Percentiles rank a stretch among this genome's conserved stretches.
Conservation (phyloP, 148 eudicot species). For the Vaccinium vitisidaea region DNA sequence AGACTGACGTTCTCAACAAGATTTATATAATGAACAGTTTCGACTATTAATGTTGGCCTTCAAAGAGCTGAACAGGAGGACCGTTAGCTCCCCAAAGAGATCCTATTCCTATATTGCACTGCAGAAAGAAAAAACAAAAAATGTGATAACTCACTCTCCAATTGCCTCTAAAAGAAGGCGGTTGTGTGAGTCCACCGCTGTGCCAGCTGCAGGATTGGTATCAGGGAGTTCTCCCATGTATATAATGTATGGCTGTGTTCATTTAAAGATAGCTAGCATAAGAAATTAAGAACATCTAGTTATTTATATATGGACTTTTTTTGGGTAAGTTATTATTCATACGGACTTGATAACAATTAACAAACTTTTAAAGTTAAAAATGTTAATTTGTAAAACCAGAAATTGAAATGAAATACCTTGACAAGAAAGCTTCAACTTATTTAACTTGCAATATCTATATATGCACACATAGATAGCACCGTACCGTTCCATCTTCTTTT, state of each 20-base stretch:
- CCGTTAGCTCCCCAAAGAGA: not conserved
- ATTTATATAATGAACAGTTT: no score
- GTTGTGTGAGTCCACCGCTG: conserved; percentile 38
- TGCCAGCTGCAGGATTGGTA: not conserved
- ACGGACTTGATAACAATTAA: not conserved
- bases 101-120: not conserved
- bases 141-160: conserved; percentile 50
- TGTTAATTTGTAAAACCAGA: no score
- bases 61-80: not conserved
- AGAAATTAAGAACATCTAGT: not conserved
- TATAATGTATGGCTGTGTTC: conserved; percentile 61
- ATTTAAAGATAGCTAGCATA: not conserved
- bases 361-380: not conserved
- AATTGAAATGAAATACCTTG: no score
- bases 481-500: no score
- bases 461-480: no score
- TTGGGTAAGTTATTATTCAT: no score
- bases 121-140: not conserved
- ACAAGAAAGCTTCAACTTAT: no score
- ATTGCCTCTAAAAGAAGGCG: conserved; percentile 53
- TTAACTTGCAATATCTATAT: no score
- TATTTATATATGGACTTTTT: no score
- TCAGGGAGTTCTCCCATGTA: conserved; percentile 74
- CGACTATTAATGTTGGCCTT: not conserved
- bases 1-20: no score